These are phyloP conservation scores for Peronospora tabacina DNA, from an alignment of 352 stramenopile genomes.

Conservation along the genomic window DNA sequence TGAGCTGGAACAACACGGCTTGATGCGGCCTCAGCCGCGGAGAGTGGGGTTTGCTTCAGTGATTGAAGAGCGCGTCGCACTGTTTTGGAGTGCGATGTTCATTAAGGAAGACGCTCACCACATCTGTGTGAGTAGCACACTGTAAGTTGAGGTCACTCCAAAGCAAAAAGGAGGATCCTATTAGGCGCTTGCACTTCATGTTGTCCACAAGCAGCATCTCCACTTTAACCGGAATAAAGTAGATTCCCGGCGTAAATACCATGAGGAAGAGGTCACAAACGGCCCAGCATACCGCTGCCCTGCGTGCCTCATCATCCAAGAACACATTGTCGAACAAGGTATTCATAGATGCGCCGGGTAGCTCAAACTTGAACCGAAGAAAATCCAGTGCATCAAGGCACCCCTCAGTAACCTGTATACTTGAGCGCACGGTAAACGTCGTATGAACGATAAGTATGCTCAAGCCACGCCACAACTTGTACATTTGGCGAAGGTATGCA, in stretches of 20 bases:
- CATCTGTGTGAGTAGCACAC: neutral
- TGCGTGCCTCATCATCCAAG: neutral
- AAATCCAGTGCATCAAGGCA: neutral
- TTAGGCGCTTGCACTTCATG: neutral
- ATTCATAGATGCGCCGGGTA: neutral
- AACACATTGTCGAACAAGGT: neutral
- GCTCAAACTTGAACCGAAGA: neutral
- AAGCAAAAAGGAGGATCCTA: neutral
- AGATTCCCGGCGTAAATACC: no score
- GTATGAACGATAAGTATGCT: no score
- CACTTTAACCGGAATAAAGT: no score
- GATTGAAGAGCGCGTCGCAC: no score
- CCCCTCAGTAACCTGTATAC: neutral
- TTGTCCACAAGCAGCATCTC: no score
- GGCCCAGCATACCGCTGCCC: neutral
- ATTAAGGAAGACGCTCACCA: neutral
- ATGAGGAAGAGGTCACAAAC: constrained; percentile 1
- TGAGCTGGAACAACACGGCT: constrained; percentile 3
- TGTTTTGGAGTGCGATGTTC: no score
- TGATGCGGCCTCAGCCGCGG: neutral
- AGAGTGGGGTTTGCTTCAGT: neutral
- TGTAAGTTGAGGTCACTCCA: constrained; percentile 9
- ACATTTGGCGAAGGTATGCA: no score
- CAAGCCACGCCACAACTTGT: no score
- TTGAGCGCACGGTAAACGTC: neutral